These are phyloP conservation scores for Aquilaria yunnanensis DNA, from an alignment of 345 rosid genomes.

Conservation along the genomic window DNA sequence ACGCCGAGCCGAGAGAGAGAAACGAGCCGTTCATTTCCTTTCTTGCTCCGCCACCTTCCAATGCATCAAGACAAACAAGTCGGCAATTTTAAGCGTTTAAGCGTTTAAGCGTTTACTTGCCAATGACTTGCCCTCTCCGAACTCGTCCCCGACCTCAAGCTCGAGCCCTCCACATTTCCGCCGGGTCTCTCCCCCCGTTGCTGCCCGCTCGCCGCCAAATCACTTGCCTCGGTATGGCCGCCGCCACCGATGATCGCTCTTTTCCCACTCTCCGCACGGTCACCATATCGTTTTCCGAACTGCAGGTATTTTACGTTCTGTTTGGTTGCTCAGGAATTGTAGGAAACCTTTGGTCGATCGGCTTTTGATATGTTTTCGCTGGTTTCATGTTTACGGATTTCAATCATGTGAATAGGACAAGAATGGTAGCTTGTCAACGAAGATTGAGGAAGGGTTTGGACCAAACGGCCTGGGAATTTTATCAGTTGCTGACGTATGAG, in stretches of 20 bases:
- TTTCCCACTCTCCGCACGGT: conserved; percentile 56
- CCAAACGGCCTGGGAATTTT: conserved; percentile 83
- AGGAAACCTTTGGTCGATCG: not conserved
- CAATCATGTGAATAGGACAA: conserved; percentile 41
- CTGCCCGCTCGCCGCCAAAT: conserved; percentile 18
- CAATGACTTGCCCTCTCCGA: not conserved
- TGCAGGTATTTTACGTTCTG: conserved; percentile 39
- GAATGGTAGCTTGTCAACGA: conserved; percentile 47
- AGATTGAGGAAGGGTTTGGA: conserved; percentile 86
- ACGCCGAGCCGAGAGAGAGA: no score
- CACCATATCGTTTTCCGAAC: conserved; percentile 63
- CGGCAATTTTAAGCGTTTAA: no score
- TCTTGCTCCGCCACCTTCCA: no score
- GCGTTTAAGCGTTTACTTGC: no score
- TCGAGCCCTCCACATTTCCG: conserved; percentile 3
- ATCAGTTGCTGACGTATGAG: conserved; percentile 51
- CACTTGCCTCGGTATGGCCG: conserved; percentile 34
- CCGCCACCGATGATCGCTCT: conserved; percentile 24
- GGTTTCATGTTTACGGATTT: not conserved
- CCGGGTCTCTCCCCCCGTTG: conserved; percentile 16
- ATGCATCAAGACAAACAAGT: no score
- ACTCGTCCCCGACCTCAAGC: not conserved
- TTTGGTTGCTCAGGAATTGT: conserved; percentile 12
- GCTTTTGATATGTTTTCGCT: not conserved
- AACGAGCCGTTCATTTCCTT: no score